Base-by-base conservation (phyloP, 75 land plant genomes). In the Pinus tabuliformis region DNA sequence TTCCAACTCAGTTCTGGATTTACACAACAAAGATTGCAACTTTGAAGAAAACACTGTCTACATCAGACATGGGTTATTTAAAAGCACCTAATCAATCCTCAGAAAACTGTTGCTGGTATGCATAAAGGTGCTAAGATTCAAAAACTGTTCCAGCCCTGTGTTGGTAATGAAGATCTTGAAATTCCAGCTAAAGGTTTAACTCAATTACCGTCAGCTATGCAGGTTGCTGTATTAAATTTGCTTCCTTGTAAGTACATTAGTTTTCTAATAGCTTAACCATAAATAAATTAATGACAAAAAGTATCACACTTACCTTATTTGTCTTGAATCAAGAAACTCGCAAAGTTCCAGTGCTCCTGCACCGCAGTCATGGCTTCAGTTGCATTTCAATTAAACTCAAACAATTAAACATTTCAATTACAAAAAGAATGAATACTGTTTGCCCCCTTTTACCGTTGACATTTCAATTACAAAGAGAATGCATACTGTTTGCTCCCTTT, bases 281-380 rank as follows among this genome's bases (percentile, higher is more conserved):
- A 45, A 5, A 45, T 45, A 45, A 45, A 45, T 45, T 6, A 63
- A 63, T 16, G 66, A 63, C 4, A 24, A 22, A 14, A 14, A 33
- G 33, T 63, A 4, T 28, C 37, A 14, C 49, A 45, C 49, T 45
- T 15, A 63, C 66, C 66, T 63, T 63, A 63, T 63, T 63, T 63
- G 66, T 63, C 66, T 63, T 28, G 66, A 63, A 63, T 63, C 66
- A 30, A 63, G 66, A 33, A 33, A 30, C 66, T 63, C 66, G 3
- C 66, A 63, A 16, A 63, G 66, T 63, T 63, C 66, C 66, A 63
- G 66, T 33, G 66, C 39, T 63, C 66, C 66, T 63, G 66, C 66
- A 63, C 17, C 66, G 33, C 66, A 28, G 17, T 63, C 33, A 39
- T 30, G 24, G 22, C 28, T 30, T 63, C 33, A 63, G 66, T 17